These are phyloP conservation scores for Pouteria campechiana DNA, from an alignment of 179 eudicot species.

Conservation along the genomic window DNA sequence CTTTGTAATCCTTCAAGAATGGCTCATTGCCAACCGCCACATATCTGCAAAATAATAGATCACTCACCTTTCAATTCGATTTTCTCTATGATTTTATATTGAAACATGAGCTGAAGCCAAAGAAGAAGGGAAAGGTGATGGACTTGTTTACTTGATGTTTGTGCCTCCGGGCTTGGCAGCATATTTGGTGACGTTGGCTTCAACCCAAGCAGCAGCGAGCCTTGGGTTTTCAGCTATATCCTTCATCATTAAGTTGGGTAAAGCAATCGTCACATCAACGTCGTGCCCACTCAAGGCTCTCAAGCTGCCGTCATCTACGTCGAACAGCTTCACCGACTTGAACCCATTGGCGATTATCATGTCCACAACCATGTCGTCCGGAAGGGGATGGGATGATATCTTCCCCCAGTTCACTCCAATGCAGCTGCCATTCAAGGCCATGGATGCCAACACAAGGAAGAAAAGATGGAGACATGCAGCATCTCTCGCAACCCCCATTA, in stretches of 20 bases:
- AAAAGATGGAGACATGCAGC: too few species aligned
- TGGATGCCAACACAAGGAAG: background rate
- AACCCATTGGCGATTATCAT: slow-evolving; percentile 82
- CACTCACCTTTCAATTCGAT: too few species aligned
- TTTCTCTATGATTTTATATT: too few species aligned
- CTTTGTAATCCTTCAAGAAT: slow-evolving; percentile 64
- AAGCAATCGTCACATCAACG: slow-evolving; percentile 78
- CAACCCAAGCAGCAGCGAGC: slow-evolving; percentile 74
- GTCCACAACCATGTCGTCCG: slow-evolving; percentile 55
- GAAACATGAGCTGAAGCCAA: background rate
- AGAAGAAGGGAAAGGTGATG: background rate
- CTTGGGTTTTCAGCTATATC: slow-evolving; percentile 45
- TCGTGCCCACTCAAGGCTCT: slow-evolving; percentile 47
- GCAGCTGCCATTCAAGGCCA: slow-evolving; percentile 12
- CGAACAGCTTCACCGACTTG: slow-evolving; percentile 74
- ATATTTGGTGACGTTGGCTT: slow-evolving; percentile 61
- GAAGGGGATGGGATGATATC: slow-evolving; percentile 61
- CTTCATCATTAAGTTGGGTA: slow-evolving; percentile 73
- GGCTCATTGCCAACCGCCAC: slow-evolving; percentile 98
- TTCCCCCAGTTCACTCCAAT: slow-evolving; percentile 98
- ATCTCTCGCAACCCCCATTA: too few species aligned
- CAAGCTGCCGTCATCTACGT: slow-evolving; percentile 59
- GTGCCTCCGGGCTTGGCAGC: slow-evolving; percentile 61
- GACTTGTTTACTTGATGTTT: slow-evolving; percentile 49
- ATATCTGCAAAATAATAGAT: slow-evolving; percentile 34